Evolutionary conservation across 148 eudicot species (phyloP).

Genomic region (Chenopodium album): DNA sequence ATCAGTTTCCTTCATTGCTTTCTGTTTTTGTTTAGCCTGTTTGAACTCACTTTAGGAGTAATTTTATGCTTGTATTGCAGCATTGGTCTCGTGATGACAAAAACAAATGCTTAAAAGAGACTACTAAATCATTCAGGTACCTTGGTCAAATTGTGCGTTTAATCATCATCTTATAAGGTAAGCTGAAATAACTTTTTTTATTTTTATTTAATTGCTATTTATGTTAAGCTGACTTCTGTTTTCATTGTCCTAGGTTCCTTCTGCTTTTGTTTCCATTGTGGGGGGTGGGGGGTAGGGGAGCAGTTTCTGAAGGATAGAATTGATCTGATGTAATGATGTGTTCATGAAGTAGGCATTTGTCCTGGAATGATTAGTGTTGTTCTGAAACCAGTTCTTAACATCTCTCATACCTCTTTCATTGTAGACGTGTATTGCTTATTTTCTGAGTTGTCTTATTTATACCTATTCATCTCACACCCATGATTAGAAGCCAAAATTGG

Average conservation of each 20-base stretch:
- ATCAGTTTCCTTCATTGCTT: not conserved
- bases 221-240: not conserved
- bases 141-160: slow-evolving; percentile 84
- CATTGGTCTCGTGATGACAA: slow-evolving; percentile 90
- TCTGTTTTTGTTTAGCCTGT: not conserved
- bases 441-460: not conserved
- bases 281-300: not conserved
- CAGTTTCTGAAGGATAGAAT: not conserved
- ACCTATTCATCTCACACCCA: not conserved
- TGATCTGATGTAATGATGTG: not conserved
- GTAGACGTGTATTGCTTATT: not conserved
- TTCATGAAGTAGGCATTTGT: not conserved
- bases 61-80: slow-evolving; percentile 42
- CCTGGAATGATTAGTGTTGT: not conserved
- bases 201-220: not conserved
- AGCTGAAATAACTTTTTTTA: not conserved
- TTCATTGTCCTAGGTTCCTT: not conserved
- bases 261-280: not conserved
- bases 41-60: not conserved
- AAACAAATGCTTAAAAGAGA: slow-evolving; percentile 80
- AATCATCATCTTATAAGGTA: slow-evolving; percentile 59
- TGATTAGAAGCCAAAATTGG: not conserved
- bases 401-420: not conserved
- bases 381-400: not conserved
- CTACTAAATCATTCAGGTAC: slow-evolving; percentile 68